Evolutionary conservation across 2,329 filamentous ascomycete species (phyloP).

Genomic region (Microcyclospora pomicola): DNA sequence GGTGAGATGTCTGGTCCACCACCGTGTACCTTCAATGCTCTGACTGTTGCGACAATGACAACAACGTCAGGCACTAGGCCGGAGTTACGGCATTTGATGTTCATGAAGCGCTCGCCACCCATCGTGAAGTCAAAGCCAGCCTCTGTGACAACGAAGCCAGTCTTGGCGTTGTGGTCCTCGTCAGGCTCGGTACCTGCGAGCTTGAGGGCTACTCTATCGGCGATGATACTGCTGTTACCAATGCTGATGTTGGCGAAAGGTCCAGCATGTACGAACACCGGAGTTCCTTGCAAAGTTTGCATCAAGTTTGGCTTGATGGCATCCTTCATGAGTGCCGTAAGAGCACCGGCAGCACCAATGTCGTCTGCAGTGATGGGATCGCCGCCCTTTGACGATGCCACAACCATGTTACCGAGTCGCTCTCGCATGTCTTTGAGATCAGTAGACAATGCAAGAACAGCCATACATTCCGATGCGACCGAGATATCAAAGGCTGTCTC

Average conservation of each 20-base stretch:
- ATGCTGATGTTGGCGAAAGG: conserved; percentile 98
- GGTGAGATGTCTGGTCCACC: conserved; percentile 88
- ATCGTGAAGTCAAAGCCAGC: conserved; percentile 99
- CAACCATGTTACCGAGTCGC: conserved; percentile 86
- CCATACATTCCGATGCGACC: conserved; percentile 96
- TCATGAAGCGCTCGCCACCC: conserved; percentile 99
- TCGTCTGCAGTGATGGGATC: conserved; percentile 95
- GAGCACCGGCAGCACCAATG: conserved; percentile 77
- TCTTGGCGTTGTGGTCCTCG: conserved; percentile 68
- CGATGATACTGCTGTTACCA: conserved; percentile 86
- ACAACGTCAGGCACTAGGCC: conserved; percentile 86
- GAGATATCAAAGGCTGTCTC: conserved; percentile 96
- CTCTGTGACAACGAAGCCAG: conserved; percentile 90
- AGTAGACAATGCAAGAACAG: conserved; percentile 86
- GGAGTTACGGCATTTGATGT: conserved; percentile 96
- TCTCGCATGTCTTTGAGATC: conserved; percentile 80
- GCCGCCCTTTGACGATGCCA: conserved; percentile 70
- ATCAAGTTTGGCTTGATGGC: conserved; percentile 98
- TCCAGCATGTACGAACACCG: conserved; percentile 92
- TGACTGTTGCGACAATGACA: conserved; percentile 87
- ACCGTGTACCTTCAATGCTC: conserved; percentile 92
- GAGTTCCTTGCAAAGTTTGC: conserved; percentile 94
- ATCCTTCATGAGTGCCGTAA: conserved; percentile 93
- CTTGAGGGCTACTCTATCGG: conserved; percentile 91
- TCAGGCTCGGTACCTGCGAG: conserved; percentile 87